Evolutionary conservation across 768 basidiomycete genomes (phyloP), one percentile per base, ranked within the genome.

Genomic region (Lactarius evosmus): DNA sequence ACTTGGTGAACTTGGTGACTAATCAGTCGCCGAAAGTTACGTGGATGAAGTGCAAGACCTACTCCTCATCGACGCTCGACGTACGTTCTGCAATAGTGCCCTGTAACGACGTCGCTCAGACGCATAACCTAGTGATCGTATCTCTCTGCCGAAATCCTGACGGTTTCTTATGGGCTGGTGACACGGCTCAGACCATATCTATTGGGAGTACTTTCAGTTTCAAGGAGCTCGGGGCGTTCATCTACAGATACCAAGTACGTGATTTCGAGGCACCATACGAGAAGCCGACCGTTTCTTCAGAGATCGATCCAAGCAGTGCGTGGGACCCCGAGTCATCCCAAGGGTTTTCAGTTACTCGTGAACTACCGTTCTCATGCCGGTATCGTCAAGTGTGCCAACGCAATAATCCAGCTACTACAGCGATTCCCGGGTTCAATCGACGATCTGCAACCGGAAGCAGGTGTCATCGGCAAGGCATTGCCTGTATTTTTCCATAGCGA

Each of bases 141-240:
- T 76, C 77, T 0, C 70, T 91, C n/a, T 89, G 86, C 65, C 73
- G 73, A 12, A 89, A 89, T 68, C 79, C 82, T 0, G 75, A 87
- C 60, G 88, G 89, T 0, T 73, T 89, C 22, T 86, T 91, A 66
- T 90, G 87, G 86, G 89, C 88, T 3, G 89, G 90, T 0, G 89
- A 91, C 69, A 90, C 89, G 0, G 88, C 89, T 0, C 89, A 91
- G 66, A 87, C 89, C 0, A 91, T 91, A 41, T 84, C 87, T 0
- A 80, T 82, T 0, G 89, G 89, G 4, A 88, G 86, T 65, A 81
- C 86, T 0, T 91, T 91, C 68, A 76, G 85, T 8, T 91, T 91
- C 70, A 76, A 86, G 58, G 87, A 89, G 50, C 70, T 91, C 56
- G 89, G 85, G 69, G 82, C 89, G 0, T 88, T 87, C 67, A 66